Evolutionary conservation across 495 filamentous ascomycete genomes (phyloP).

Genomic region (Ramalina intermedia): DNA sequence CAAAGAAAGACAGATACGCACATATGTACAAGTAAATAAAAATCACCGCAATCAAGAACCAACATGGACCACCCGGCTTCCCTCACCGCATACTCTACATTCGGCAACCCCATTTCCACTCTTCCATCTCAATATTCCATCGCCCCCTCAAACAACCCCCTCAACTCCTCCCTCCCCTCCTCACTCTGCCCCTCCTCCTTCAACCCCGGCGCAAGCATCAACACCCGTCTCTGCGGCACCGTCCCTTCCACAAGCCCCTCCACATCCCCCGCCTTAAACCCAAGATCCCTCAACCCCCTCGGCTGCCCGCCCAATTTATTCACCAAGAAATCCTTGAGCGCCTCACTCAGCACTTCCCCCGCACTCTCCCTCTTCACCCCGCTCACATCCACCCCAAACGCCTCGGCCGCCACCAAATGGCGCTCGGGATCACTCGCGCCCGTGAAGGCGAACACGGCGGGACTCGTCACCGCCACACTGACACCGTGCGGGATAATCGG

Average conservation of each 20-base stretch:
- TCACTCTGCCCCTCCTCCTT: constrained; percentile 42
- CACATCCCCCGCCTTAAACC: constrained; percentile 60
- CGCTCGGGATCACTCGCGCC: constrained; percentile 80
- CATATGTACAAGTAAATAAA: too few species aligned
- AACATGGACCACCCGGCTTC: too few species aligned
- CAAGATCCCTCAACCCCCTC: constrained; percentile 65
- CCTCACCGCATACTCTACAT: too few species aligned
- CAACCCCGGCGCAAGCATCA: constrained; percentile 81
- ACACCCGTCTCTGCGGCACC: constrained; percentile 73
- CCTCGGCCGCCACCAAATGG: constrained; percentile 77
- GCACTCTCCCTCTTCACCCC: constrained; percentile 77
- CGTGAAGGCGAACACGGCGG: constrained; percentile 88
- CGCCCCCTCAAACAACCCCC: constrained; percentile 48
- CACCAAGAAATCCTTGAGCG: constrained; percentile 62
- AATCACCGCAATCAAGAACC: too few species aligned
- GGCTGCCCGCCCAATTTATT: constrained; percentile 75
- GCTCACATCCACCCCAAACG: constrained; percentile 77
- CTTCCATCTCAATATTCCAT: constrained; percentile 36
- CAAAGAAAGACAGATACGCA: too few species aligned
- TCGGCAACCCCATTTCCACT: too few species aligned
- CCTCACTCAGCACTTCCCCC: constrained; percentile 73
- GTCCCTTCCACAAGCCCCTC: constrained; percentile 82
- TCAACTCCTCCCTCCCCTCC: constrained; percentile 52
- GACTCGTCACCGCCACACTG: constrained; percentile 84
- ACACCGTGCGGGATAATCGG: constrained; percentile 94